These are phyloP conservation scores for Logfia minima DNA, from an alignment of 129 eudicot species.

Conservation along the genomic window DNA sequence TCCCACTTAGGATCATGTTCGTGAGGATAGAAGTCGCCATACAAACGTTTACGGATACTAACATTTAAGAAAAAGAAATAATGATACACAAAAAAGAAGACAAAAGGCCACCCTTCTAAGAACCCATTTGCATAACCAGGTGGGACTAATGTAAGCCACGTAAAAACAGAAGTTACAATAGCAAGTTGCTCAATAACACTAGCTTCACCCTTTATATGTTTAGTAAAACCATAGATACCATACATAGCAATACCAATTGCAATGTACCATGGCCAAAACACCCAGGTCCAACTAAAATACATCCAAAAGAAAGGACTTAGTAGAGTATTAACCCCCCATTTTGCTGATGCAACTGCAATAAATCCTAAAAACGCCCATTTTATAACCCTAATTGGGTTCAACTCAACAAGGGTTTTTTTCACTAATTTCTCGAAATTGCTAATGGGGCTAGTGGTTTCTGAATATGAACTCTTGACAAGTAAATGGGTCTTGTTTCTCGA, in stretches of 20 bases:
- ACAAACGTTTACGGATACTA: constrained; percentile 63
- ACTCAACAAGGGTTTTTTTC: constrained; percentile 37
- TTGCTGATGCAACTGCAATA: constrained; percentile 45
- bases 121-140: constrained; percentile 78
- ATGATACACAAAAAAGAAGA: constrained; percentile 75
- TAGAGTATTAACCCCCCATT: constrained; percentile 49
- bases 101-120: constrained; percentile 87
- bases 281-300: constrained; percentile 90
- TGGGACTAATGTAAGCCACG: constrained; percentile 79
- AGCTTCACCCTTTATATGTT: constrained; percentile 58
- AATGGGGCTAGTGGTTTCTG: constrained; percentile 26
- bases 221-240: constrained; percentile 50
- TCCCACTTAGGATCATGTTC: constrained; percentile 90
- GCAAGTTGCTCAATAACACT: constrained; percentile 59
- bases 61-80: constrained; percentile 81
- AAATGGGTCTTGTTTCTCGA: constrained; percentile 26
- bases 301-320: constrained; percentile 80
- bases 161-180: constrained; percentile 58
- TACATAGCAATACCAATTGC: constrained; percentile 54
- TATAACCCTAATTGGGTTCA: constrained; percentile 54
- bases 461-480: constrained; percentile 40
- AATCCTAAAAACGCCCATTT: constrained; percentile 51
- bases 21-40: constrained; percentile 56
- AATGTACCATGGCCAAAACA: constrained; percentile 82
- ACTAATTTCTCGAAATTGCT: constrained; percentile 11